These are phyloP conservation scores for Pleomassaria siparia DNA, from an alignment of 2,329 filamentous ascomycete species.

Conservation along the genomic window DNA sequence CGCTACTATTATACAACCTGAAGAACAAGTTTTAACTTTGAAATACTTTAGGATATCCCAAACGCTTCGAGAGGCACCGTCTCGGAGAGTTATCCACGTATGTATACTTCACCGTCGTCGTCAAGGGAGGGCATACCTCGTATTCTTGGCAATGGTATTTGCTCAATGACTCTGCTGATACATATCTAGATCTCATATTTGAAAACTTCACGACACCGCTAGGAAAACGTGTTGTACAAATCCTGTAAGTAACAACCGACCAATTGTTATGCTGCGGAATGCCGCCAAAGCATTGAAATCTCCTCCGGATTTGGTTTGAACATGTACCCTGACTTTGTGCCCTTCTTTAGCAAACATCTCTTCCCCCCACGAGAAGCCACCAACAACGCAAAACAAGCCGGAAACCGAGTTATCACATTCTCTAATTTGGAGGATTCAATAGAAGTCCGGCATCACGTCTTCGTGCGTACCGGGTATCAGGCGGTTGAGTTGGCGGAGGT, in stretches of 20 bases:
- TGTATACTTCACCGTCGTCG: too few species aligned
- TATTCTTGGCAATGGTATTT: too few species aligned
- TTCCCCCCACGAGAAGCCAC: constrained; percentile 84
- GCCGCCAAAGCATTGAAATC: too few species aligned
- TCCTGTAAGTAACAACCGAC: too few species aligned
- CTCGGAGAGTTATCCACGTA: constrained; percentile 88
- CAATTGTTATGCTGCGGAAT: too few species aligned
- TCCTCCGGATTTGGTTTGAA: too few species aligned
- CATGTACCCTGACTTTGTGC: too few species aligned
- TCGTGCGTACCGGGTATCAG: constrained; percentile 88
- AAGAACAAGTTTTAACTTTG: too few species aligned
- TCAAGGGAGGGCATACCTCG: too few species aligned
- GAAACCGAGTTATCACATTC: constrained; percentile 79
- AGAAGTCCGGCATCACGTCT: constrained; percentile 90
- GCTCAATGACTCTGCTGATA: too few species aligned
- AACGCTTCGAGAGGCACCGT: constrained; percentile 85
- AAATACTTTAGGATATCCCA: constrained; percentile 92
- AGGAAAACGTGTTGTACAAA: constrained; percentile 80
- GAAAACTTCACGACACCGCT: constrained; percentile 85
- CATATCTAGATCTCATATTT: constrained; percentile 82
- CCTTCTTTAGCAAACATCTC: too few species aligned
- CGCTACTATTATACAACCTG: too few species aligned
- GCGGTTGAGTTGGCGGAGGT: constrained; percentile 57
- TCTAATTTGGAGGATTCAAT: constrained; percentile 87
- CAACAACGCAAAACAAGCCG: constrained; percentile 60